A percentile compares a stretch with the other conserved stretches of the same genome.
Evolutionary conservation across 495 filamentous ascomycete genomes (phyloP).

Genomic region (Penicillium canescens): DNA sequence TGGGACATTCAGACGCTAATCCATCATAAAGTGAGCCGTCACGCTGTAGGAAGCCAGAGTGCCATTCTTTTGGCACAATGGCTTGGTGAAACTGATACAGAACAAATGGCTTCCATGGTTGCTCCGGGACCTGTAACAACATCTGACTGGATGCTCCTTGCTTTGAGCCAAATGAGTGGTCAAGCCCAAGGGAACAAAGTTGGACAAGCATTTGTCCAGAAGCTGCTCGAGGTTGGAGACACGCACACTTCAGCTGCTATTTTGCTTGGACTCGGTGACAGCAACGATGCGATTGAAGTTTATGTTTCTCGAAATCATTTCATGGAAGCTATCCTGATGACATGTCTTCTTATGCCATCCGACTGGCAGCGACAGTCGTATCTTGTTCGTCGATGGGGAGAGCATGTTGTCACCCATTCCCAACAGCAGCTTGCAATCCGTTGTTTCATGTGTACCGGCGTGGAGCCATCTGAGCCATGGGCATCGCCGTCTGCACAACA

Average conservation of each 20-base stretch:
- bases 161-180: conserved; percentile 81
- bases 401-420: conserved; percentile 80
- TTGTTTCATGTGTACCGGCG: conserved; percentile 83
- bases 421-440: conserved; percentile 89
- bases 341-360: conserved; percentile 67
- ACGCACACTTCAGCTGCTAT: conserved; percentile 90
- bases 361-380: conserved; percentile 91
- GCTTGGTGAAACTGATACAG: conserved; percentile 82
- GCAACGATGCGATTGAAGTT: conserved; percentile 93
- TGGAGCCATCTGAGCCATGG: conserved; percentile 79
- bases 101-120: conserved; percentile 74
- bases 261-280: conserved; percentile 86
- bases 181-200: conserved; percentile 84
- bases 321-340: conserved; percentile 86
- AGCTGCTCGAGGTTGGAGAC: conserved; percentile 84
- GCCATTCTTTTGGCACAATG: conserved; percentile 84
- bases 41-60: conserved; percentile 69
- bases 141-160: conserved; percentile 95
- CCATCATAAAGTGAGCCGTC: conserved; percentile 55
- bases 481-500: conserved; percentile 77
- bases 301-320: conserved; percentile 89
- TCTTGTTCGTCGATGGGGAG: conserved; percentile 92
- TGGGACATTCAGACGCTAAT: background rate
- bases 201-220: conserved; percentile 88
- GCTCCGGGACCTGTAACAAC: conserved; percentile 80